These are phyloP conservation scores for Kwoniella europaea DNA, from an alignment of 768 basidiomycete genomes.

Conservation along the genomic window DNA sequence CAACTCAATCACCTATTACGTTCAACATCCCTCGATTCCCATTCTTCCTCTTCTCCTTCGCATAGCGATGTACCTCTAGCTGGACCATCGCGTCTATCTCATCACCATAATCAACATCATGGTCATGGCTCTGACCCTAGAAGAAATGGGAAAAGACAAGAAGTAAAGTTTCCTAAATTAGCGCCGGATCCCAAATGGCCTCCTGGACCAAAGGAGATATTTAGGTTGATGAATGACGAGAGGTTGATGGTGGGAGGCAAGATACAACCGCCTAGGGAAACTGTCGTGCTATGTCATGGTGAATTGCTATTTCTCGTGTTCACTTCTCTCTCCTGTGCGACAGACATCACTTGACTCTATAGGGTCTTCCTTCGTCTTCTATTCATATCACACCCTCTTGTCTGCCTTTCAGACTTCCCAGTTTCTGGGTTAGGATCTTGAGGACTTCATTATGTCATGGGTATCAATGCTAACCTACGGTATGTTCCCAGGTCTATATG, in stretches of 20 bases:
- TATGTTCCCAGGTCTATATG: constrained; percentile 74
- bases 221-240: constrained; percentile 71
- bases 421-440: too few species aligned
- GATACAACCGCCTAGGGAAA: constrained; percentile 75
- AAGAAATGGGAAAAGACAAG: constrained; percentile 14
- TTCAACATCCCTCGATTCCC: constrained; percentile 8
- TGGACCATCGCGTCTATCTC: constrained; percentile 18
- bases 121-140: not conserved
- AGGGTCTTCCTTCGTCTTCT: too few species aligned
- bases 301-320: constrained; percentile 39
- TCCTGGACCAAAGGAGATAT: constrained; percentile 50
- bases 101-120: constrained; percentile 3
- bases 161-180: constrained; percentile 18
- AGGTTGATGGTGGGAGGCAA: constrained; percentile 71
- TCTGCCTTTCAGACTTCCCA: too few species aligned
- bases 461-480: too few species aligned
- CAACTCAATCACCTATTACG: not conserved
- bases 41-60: not conserved
- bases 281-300: constrained; percentile 97
- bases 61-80: constrained; percentile 13
- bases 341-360: too few species aligned
- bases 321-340: too few species aligned
- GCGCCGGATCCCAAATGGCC: constrained; percentile 41
- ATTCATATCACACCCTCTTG: too few species aligned
- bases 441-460: too few species aligned